Evolutionary conservation across 228 moss, liverwort and hornwort genomes (phyloP).

Genomic region (Sphagnum fallax): DNA sequence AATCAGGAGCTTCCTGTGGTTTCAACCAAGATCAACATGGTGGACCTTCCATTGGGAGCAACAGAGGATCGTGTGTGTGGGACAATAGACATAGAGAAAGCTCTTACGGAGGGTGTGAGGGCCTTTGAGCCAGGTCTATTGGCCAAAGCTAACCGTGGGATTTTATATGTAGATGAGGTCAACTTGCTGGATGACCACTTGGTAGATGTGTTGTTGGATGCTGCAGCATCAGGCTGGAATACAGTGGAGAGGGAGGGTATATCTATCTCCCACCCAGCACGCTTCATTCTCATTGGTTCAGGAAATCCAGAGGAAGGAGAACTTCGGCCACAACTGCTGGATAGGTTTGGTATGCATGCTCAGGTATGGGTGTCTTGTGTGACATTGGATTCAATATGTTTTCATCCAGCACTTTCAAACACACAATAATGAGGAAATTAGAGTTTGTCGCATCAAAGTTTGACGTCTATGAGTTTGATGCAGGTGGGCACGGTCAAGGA

Average conservation of each 20-base stretch:
- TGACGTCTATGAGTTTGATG: neutral
- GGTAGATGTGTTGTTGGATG: slow-evolving; percentile 65
- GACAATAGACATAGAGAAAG: slow-evolving; percentile 84
- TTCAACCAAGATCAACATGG: slow-evolving; percentile 74
- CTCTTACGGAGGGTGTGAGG: slow-evolving; percentile 80
- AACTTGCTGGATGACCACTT: slow-evolving; percentile 75
- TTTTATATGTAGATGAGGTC: slow-evolving; percentile 77
- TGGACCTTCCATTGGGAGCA: slow-evolving; percentile 67
- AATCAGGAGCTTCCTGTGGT: slow-evolving; percentile 33
- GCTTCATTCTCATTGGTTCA: slow-evolving; percentile 75
- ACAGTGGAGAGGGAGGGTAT: slow-evolving; percentile 81
- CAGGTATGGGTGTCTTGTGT: slow-evolving; percentile 25
- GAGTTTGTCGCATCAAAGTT: too few species aligned
- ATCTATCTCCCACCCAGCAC: slow-evolving; percentile 66
- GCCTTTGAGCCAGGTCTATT: slow-evolving; percentile 71
- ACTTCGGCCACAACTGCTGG: slow-evolving; percentile 65
- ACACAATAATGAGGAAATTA: too few species aligned
- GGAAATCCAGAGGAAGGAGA: slow-evolving; percentile 80
- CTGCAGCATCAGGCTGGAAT: slow-evolving; percentile 81
- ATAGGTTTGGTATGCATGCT: slow-evolving; percentile 75
- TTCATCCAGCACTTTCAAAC: too few species aligned
- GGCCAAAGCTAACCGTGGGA: slow-evolving; percentile 76
- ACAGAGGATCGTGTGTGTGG: slow-evolving; percentile 83
- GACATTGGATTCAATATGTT: too few species aligned
- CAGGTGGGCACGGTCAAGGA: slow-evolving; percentile 81